Base-by-base conservation (phyloP, 2,329 filamentous ascomycete genomes). In the Paracoccidioides brasiliensis region DNA sequence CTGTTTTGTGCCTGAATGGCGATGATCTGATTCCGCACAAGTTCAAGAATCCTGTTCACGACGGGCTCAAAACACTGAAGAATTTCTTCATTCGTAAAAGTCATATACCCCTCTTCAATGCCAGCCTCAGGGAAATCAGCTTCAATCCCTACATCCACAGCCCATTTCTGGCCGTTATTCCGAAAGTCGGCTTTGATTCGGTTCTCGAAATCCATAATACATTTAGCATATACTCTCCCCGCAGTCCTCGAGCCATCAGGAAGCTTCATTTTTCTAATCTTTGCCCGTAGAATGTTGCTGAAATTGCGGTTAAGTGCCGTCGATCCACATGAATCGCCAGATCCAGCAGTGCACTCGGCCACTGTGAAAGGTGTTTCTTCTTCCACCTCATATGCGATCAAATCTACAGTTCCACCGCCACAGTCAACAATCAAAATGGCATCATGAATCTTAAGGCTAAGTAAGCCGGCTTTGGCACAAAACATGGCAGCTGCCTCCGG, bases 151-250 rank as follows among this genome's bases (percentile, higher is more conserved):
- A 98, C 93, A 69, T 98, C 93, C 22, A 97, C 90, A 46, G 93
- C 93, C 93, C 93, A 97, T 72, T 97, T 97, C 73, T 97, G 91
- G 52, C 91, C 90, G 71, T 96, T 97, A 77, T 97, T 97, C 61
- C 93, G 84, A 84, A 98, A 98, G 72, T 97, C 93, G 52, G 93
- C 93, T 79, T 98, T 98, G 80, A 98, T 96, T 71, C 93, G 80
- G 80, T 97, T 97, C 77, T 98, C 93, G 66, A 98, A 98, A 74
- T 98, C 93, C 91, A 97, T 97, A 73, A 98, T 97, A 72, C 91
- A 97, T 76, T 97, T 97, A 63, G 91, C 91, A 72, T 97, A 97
- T 55, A 98, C 93, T 72, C 91, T 90, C 45, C 91, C 91, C n/a
- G 93, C 91, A 2, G 90, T 97, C 75, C 91, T 94, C 63, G 91